Conservation (phyloP, 305 asterid species). For the Stenogyne calaminthoides region DNA sequence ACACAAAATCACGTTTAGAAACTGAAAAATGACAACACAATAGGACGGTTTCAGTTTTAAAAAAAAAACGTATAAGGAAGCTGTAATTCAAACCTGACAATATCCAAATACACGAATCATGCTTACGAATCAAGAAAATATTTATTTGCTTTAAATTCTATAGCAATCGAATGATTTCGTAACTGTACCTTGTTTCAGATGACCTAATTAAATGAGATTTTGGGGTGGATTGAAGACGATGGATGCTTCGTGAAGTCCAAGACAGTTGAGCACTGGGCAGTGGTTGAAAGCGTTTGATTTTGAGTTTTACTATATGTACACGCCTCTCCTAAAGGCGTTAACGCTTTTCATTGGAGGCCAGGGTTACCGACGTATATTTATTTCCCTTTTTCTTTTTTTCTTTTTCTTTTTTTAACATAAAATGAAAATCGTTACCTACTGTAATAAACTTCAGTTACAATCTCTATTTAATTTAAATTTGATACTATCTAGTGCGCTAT, state of each 20-base stretch:
- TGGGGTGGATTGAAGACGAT: slow-evolving; percentile 30
- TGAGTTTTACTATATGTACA: not conserved
- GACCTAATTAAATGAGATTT: slow-evolving; percentile 24
- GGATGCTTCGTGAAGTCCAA: slow-evolving; percentile 34
- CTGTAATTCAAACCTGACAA: not conserved
- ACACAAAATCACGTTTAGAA: not conserved
- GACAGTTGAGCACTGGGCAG: slow-evolving; percentile 16
- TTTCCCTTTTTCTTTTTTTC: no score
- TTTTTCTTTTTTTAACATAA: no score
- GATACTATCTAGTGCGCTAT: no score
- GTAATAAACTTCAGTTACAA: no score
- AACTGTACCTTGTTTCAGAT: slow-evolving; percentile 25
- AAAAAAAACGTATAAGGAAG: not conserved
- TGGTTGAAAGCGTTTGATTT: not conserved
- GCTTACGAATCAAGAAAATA: not conserved
- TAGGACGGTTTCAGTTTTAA: not conserved
- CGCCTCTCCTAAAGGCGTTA: not conserved
- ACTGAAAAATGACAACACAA: not conserved
- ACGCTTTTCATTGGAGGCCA: slow-evolving; percentile 13
- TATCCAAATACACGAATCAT: not conserved
- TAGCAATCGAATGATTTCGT: not conserved
- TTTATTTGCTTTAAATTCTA: not conserved
- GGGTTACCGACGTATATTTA: not conserved
- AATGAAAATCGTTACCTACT: no score
- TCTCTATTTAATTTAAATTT: no score